Evolutionary conservation across 371 early-diverging fungal species (phyloP).

Genomic region (Mucor ambiguus): DNA sequence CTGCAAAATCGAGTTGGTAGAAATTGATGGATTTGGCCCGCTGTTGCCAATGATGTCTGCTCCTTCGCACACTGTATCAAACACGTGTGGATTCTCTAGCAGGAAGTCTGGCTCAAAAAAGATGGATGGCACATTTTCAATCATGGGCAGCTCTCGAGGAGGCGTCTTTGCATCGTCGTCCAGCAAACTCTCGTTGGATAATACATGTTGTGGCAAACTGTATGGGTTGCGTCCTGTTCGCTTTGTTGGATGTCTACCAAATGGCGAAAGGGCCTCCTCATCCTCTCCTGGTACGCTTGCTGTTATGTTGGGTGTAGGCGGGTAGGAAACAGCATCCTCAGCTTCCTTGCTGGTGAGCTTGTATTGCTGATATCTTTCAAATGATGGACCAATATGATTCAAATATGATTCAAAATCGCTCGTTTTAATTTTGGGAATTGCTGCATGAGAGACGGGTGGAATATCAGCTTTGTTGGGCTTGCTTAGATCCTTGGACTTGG

Average conservation of each 20-base stretch:
- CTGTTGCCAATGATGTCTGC: constrained; percentile 49
- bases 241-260: constrained; percentile 17
- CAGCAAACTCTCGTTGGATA: constrained; percentile 52
- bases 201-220: constrained; percentile 57
- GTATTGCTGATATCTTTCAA: constrained; percentile 65
- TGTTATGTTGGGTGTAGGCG: not conserved
- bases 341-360: constrained; percentile 28
- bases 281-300: not conserved
- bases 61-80: constrained; percentile 79
- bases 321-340: not conserved
- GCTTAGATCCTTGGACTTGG: constrained; percentile 41
- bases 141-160: constrained; percentile 60
- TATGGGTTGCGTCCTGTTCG: constrained; percentile 63
- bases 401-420: constrained; percentile 73
- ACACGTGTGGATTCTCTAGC: constrained; percentile 85
- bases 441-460: constrained; percentile 68
- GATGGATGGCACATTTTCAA: constrained; percentile 82
- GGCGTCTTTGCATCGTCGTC: constrained; percentile 32
- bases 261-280: constrained; percentile 4
- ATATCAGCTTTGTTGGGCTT: constrained; percentile 65
- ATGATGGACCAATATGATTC: constrained; percentile 58
- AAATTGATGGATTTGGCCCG: constrained; percentile 52
- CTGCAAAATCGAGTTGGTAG: constrained; percentile 75
- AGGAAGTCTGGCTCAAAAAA: constrained; percentile 86
- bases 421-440: constrained; percentile 62